Base-by-base conservation (phyloP, 2,329 filamentous ascomycete genomes). In the Epichloe bromicola region DNA sequence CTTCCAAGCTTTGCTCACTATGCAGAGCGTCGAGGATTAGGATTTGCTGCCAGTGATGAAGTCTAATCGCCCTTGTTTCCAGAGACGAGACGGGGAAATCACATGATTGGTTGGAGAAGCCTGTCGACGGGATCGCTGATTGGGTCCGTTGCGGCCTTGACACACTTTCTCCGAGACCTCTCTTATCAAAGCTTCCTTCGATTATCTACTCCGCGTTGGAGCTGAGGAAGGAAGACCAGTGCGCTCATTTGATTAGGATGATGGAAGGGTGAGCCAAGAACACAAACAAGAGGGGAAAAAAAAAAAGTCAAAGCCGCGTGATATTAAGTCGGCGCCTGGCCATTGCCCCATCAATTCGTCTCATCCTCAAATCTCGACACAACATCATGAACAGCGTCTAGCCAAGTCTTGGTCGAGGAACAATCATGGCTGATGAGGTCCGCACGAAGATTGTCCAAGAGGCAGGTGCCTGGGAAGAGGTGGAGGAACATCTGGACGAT, bases 401-500 rank as follows among this genome's bases (percentile, higher is more conserved):
- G 47, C 38, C 17, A 33, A 19, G 14, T n/a, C 23, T 19, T 26
- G 11, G 10, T 17, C 4, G 23, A 36, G 36, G 20, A 23, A 47
- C 42, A 48, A 34, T 8, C n/a, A 54, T 54, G 53, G 42, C 53
- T 8, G 46, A 23, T 15, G 42, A 20, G 17, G 43, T 26, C 26
- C 37, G 36, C n/a, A 17, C 20, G 6, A 36, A 46, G 26, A 4
- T 5, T 11, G 42, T 10, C 11, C 20, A 10, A 36, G 36, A 71
- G 17, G 65, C 71, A 42, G 62, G 64, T 50, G 63, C 68, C 51
- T 86, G 82, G 82, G 69, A 69, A 36, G 82, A 79, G 3, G 74
- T 83, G 49, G 81, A 82, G 56, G 78, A 84, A 52, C 77, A 79
- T 15, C 74, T 85, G 46, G 72, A 79, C 10, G 89, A 96, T 60